Evolutionary conservation across 352 stramenopile genomes (phyloP), one percentile per base, ranked within the genome.

Genomic region (Pythium grandisporangium): DNA sequence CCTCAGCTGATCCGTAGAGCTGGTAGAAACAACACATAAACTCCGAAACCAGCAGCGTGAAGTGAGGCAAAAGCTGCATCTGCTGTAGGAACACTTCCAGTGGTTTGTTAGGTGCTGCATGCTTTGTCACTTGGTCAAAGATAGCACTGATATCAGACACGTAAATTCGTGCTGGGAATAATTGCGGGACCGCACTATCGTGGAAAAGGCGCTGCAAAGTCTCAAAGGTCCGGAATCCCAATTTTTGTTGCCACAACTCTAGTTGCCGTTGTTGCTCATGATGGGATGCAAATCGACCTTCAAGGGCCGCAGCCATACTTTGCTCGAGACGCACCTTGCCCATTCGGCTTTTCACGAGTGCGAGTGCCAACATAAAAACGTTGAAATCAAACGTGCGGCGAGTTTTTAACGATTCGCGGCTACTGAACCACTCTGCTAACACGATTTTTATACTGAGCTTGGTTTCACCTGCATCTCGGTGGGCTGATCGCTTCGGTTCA

Each of bases 11-110:
- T 0, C 68, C 68, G 37, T 82, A 84, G 1, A 84, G 56, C 36
- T 86, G 65, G 20, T 78, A 84, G 43, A 77, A 84, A 30, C 66
- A 83, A 30, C 73, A 86, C 20, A 86, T 37, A 42, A 84, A 76
- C 37, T 86, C 70, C 0, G 73, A 43, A 0, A 86, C 39, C 5
- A 71, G 23, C n/a, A 84, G 42, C 11, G 68, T 80, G 2, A 79
- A 53, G 29, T 83, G 69, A 0, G 57, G 42, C 2, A 57, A 58
- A 5, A 87, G 34, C 1, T 68, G 47, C 17, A 81, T 58, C 14
- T 84, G 66, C 30, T 79, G 60, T 12, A 87, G 33, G 13, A 83
- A 81, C 2, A 87, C 58, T 14, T 70, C 62, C 4, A 87, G 19
- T 0, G 66, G 67, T 38, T 86, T 81, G 26, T 63, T 63, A 8